Base-by-base conservation (phyloP, 257 asterid species). In the Perilla frutescens region DNA sequence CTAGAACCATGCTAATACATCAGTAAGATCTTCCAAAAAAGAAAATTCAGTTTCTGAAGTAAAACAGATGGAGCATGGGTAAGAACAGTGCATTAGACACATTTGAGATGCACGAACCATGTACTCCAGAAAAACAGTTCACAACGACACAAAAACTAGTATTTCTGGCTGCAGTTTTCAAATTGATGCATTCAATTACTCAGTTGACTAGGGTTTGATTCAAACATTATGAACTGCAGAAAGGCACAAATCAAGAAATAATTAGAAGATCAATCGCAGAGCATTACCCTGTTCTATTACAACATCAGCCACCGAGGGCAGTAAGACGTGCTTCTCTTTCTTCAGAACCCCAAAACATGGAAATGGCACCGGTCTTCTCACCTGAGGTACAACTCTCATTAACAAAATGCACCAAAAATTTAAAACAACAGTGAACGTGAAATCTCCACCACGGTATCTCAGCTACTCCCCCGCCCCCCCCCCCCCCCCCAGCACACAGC, bases 321-420 rank as follows among this genome's bases (percentile, higher is more conserved):
- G 77, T 56, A 90, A 50, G 57, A 90, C 68, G 53, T 87, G 87
- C 83, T 88, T 90, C 81, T 88, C 96, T 62, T 76, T 85, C 79
- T 79, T 84, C 79, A 87, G 68, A 81, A 84, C 77, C 59, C 96
- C 91, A 50, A 90, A 87, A 77, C 91, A 90, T 5, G 96, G 96
- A 82, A 88, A 76, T 11, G 86, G 76, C 79, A 86, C 92, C 8
- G 90, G 96, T 75, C 84, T 85, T 72, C 76, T 85, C 44, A 87
- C 93, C 96, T 90, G 79, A 51, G 50, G 9, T 62, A 80, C 68
- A 79, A 68, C 58, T 37, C 26, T 37, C 26, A 40, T 43, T 59
- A 53, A 67, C 36, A 40, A 75, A 62, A 44, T n/a, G n/a, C 10
- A 32, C 40, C 29, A 51, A 29, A 59, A 57, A 8, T 7, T 37